phyloP scores from a whole-genome alignment of 371 early-diverging fungal genomes.

The Neoconidiobolus thromboides region DNA sequence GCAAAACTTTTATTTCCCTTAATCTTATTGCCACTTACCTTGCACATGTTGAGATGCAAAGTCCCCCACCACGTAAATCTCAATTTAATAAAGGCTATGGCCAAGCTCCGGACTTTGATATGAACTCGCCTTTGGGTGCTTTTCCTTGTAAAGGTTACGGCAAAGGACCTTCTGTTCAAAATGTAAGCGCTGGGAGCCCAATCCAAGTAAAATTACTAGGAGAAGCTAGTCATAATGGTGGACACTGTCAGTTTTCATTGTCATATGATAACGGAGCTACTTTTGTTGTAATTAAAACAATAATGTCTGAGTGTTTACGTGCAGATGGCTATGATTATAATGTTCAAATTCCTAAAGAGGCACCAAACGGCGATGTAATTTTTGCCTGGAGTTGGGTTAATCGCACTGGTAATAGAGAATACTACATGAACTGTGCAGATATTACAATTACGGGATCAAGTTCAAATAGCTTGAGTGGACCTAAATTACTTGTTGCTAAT shows the following conservation, averaged over 20 bases:
- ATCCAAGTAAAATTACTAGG: background rate
- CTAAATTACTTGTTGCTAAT: conserved; percentile 6
- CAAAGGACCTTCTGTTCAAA: background rate
- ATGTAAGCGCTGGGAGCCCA: background rate
- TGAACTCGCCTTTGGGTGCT: conserved; percentile 2
- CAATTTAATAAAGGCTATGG: background rate
- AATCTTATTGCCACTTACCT: background rate
- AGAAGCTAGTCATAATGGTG: conserved; percentile 23
- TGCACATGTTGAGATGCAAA: conserved; percentile 7
- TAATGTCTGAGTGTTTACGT: background rate
- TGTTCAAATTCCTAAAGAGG: background rate
- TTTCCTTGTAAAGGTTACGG: conserved; percentile 6
- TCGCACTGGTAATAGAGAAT: conserved; percentile 6
- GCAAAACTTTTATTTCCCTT: no score
- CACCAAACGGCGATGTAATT: background rate
- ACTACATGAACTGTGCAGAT: conserved; percentile 10
- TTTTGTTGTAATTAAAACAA: conserved; percentile 27
- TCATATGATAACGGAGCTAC: conserved; percentile 35
- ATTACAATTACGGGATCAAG: conserved; percentile 1
- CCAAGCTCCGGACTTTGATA: background rate
- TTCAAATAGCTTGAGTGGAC: background rate
- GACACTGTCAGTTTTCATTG: conserved; percentile 46
- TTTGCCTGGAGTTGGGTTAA: conserved; percentile 6
- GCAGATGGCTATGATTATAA: background rate
- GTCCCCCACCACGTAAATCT: conserved; percentile 5